Evolutionary conservation across 768 basidiomycete species (phyloP).

Genomic region (Gautieria morchelliformis): DNA sequence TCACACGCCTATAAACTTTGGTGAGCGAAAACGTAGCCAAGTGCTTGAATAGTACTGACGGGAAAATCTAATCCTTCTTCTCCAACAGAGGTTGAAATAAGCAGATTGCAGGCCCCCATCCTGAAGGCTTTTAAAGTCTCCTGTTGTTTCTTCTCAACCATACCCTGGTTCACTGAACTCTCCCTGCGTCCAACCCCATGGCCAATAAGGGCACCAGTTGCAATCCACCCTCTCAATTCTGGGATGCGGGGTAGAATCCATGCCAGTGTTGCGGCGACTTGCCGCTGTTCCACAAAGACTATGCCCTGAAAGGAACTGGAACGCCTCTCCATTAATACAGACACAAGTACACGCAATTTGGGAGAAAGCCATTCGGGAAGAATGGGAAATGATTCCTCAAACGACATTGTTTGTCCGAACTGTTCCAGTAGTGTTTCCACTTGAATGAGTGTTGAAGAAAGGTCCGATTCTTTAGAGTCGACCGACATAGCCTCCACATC

Average conservation of each 20-base stretch:
- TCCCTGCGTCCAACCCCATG: constrained; percentile 42
- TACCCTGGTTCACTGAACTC: constrained; percentile 36
- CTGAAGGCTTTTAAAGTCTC: constrained; percentile 59
- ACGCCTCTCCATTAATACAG: constrained; percentile 47
- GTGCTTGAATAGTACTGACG: constrained; percentile 27
- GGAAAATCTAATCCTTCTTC: constrained; percentile 92
- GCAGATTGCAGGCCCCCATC: constrained; percentile 52
- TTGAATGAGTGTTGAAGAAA: neutral
- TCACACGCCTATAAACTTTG: constrained; percentile 62
- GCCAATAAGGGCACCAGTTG: constrained; percentile 60
- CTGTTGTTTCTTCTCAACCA: constrained; percentile 43
- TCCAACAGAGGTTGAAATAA: constrained; percentile 79
- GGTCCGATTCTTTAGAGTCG: neutral
- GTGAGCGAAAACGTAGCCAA: neutral
- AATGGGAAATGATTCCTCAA: constrained; percentile 31
- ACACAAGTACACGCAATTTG: constrained; percentile 55
- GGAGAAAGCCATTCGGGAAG: constrained; percentile 61
- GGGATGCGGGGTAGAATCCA: constrained; percentile 53
- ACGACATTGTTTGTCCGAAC: constrained; percentile 15
- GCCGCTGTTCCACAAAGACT: constrained; percentile 81
- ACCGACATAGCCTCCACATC: neutral
- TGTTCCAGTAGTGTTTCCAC: neutral
- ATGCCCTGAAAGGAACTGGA: constrained; percentile 64
- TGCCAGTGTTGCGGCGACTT: constrained; percentile 63
- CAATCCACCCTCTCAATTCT: constrained; percentile 45